phyloP scores from a whole-genome alignment of 2,329 filamentous ascomycete genomes.

The Cladobotryum protrusum region DNA sequence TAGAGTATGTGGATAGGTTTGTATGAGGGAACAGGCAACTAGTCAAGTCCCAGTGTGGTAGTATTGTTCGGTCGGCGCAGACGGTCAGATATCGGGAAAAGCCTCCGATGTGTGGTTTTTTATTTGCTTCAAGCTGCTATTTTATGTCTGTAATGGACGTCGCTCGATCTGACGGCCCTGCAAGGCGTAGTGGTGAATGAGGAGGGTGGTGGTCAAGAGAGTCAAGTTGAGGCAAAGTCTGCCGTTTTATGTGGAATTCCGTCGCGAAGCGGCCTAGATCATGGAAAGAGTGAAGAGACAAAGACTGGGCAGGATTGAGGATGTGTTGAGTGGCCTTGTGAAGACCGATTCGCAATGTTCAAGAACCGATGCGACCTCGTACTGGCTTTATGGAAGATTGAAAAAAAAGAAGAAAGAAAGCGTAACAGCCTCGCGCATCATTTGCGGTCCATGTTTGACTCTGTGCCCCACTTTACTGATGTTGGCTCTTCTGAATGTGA shows the following conservation, averaged over 20 bases:
- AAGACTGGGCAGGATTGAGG: not conserved
- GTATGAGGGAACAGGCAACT: not conserved
- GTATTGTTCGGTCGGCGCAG: not conserved
- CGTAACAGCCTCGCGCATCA: slow-evolving; percentile 1
- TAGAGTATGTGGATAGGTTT: not conserved
- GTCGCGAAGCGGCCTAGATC: no score
- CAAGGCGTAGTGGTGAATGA: no score
- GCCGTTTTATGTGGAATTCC: not conserved
- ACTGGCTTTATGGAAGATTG: slow-evolving; percentile 1
- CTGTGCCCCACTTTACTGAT: not conserved
- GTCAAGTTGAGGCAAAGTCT: not conserved
- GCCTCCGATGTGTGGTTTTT: not conserved
- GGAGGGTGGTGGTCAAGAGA: not conserved
- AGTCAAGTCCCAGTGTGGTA: not conserved
- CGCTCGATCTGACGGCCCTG: no score
- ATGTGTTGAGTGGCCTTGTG: not conserved
- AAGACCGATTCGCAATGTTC: not conserved
- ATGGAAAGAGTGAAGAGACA: no score
- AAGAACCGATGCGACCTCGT: not conserved
- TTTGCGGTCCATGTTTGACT: slow-evolving; percentile 8
- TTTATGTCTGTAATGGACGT: not conserved
- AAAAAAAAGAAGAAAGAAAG: slow-evolving; percentile 2
- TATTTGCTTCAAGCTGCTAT: not conserved
- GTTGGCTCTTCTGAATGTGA: no score
- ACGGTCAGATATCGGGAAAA: not conserved